Percentiles rank a stretch among this genome's conserved stretches.
Evolutionary conservation across 2,329 filamentous ascomycete species (phyloP).

Genomic region (Monosporascus sp.): DNA sequence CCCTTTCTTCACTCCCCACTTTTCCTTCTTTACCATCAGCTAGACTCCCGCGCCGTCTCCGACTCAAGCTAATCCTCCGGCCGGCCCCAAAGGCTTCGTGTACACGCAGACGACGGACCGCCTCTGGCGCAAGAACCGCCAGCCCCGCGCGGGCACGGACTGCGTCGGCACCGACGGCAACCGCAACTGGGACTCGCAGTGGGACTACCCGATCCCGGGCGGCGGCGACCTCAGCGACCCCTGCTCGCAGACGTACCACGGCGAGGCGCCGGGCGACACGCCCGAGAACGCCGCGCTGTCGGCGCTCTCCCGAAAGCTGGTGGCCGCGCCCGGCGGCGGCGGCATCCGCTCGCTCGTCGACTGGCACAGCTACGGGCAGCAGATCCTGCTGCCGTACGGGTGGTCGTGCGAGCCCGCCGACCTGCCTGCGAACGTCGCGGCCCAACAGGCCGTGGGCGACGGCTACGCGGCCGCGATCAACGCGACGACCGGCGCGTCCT

Average conservation of each 20-base stretch:
- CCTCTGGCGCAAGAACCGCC: slow-evolving; percentile 54
- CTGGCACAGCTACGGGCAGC: slow-evolving; percentile 52
- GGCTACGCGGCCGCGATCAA: slow-evolving; percentile 31
- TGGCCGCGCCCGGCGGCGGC: slow-evolving; percentile 23
- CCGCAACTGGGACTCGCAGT: slow-evolving; percentile 47
- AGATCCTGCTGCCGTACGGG: slow-evolving; percentile 49
- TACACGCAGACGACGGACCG: slow-evolving; percentile 52
- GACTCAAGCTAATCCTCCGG: neutral
- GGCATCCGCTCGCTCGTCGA: slow-evolving; percentile 53
- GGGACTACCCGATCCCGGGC: slow-evolving; percentile 33
- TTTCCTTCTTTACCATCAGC: neutral
- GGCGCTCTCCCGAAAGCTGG: slow-evolving; percentile 24
- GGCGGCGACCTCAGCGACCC: slow-evolving; percentile 42
- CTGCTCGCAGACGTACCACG: slow-evolving; percentile 41
- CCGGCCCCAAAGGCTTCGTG: slow-evolving; percentile 41
- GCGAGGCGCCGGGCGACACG: slow-evolving; percentile 32
- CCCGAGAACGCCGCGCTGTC: slow-evolving; percentile 42
- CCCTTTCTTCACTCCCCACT: neutral
- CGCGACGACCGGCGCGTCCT: slow-evolving; percentile 24
- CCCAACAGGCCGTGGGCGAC: slow-evolving; percentile 34
- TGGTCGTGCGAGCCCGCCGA: slow-evolving; percentile 17
- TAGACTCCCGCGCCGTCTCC: neutral
- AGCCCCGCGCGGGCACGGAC: slow-evolving; percentile 25
- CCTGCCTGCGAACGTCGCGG: slow-evolving; percentile 33
- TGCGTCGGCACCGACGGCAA: slow-evolving; percentile 49